These are phyloP conservation scores for Pontederia crassipes DNA, from an alignment of 176 grass and related monocot genomes.

Conservation along the genomic window DNA sequence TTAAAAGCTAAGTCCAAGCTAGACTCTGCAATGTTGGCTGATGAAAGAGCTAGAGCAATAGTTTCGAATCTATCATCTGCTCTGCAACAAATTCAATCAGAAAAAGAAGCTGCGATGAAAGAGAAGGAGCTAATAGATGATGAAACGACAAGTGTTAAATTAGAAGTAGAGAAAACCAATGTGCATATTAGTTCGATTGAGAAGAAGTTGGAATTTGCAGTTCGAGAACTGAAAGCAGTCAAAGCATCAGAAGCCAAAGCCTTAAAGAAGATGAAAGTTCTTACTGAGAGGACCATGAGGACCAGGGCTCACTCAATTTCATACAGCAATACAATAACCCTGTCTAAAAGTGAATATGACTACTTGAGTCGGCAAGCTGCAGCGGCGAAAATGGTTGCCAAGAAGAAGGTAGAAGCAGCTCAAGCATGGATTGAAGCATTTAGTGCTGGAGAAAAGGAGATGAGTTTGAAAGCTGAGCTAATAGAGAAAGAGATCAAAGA, in stretches of 20 bases:
- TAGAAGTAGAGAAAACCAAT: constrained; percentile 23
- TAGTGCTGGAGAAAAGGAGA: constrained; percentile 45
- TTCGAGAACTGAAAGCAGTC: constrained; percentile 47
- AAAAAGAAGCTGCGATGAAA: constrained; percentile 36
- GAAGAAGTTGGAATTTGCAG: constrained; percentile 20
- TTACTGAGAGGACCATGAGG: constrained; percentile 33
- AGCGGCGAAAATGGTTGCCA: background rate
- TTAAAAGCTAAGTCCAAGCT: constrained; percentile 50
- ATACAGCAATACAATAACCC: constrained; percentile 24
- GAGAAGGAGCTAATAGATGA: constrained; percentile 39
- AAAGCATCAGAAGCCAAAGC: constrained; percentile 50
- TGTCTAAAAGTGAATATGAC: constrained; percentile 80
- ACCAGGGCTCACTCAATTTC: constrained; percentile 20
- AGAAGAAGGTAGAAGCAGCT: constrained; percentile 14
- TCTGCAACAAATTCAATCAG: constrained; percentile 44
- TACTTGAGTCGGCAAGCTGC: constrained; percentile 35
- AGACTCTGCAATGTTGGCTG: constrained; percentile 35
- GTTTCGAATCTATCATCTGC: constrained; percentile 47
- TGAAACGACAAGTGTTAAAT: constrained; percentile 29
- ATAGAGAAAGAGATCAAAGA: constrained; percentile 26
- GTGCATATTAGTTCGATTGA: constrained; percentile 25
- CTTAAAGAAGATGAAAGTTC: constrained; percentile 51
- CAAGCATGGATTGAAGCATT: constrained; percentile 15
- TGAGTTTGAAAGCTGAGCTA: constrained; percentile 26
- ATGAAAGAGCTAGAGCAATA: constrained; percentile 53